phyloP scores from a whole-genome alignment of 106 monocot genomes.

The Dendrobium huoshanense region DNA sequence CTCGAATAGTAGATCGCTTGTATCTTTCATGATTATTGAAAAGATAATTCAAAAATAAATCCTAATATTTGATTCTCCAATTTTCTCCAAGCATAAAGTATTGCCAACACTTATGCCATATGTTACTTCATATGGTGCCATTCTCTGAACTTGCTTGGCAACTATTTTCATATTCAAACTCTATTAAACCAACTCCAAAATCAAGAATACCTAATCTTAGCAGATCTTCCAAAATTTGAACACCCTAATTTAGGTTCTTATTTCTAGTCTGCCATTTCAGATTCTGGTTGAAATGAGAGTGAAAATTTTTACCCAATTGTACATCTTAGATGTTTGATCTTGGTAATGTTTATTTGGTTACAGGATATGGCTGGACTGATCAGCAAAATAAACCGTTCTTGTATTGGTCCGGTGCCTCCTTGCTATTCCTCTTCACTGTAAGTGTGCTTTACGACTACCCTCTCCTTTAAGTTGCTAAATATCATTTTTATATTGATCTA shows the following conservation, averaged over 20 bases:
- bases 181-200: too few relatives aligned
- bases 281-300: neutral
- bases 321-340: neutral
- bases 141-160: too few relatives aligned
- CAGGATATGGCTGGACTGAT: conserved; percentile 99
- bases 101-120: too few relatives aligned
- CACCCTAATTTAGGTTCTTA: neutral
- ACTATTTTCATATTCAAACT: too few relatives aligned
- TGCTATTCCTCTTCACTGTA: conserved; percentile 87
- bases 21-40: too few relatives aligned
- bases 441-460: conserved; percentile 18
- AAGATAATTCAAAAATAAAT: too few relatives aligned
- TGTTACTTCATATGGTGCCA: too few relatives aligned
- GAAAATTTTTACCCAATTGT: neutral
- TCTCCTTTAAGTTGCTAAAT: neutral
- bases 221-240: too few relatives aligned
- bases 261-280: neutral
- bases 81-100: too few relatives aligned
- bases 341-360: conserved; percentile 15
- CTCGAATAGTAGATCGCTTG: too few relatives aligned
- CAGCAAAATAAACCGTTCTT: conserved; percentile 95
- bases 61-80: too few relatives aligned
- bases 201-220: too few relatives aligned
- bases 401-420: conserved; percentile 82
- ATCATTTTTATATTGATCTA: neutral